Percentiles rank a stretch among this genome's conserved stretches.
Conservation (phyloP, 306 rosid species). For the Macrotyloma uniflorum region DNA sequence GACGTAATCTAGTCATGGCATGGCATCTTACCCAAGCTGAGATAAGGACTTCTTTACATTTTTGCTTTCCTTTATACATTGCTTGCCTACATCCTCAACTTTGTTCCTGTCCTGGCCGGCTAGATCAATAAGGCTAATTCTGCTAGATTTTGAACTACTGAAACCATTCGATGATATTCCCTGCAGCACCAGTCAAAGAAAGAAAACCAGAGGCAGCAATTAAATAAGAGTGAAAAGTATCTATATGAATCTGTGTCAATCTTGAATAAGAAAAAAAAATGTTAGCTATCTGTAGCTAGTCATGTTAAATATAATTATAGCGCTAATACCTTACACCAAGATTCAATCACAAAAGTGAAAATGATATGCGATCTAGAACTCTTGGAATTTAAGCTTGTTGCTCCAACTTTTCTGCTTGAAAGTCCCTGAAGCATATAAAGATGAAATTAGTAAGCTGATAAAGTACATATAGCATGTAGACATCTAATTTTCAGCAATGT, state of each 20-base stretch:
- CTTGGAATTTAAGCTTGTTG: slow-evolving; percentile 83
- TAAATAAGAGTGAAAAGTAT: slow-evolving; percentile 10
- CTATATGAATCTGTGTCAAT: not conserved
- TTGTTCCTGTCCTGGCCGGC: slow-evolving; percentile 83
- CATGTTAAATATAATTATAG: slow-evolving; percentile 22
- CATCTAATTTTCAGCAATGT: not conserved
- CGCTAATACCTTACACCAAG: slow-evolving; percentile 86
- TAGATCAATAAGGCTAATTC: slow-evolving; percentile 90
- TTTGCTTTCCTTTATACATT: slow-evolving; percentile 64
- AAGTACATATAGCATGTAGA: not conserved
- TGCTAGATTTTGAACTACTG: slow-evolving; percentile 94
- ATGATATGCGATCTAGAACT: slow-evolving; percentile 93
- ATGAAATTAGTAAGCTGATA: slow-evolving; percentile 18
- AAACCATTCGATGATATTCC: slow-evolving; percentile 74
- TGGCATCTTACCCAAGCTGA: slow-evolving; percentile 77
- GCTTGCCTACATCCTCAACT: slow-evolving; percentile 62
- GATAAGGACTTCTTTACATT: slow-evolving; percentile 84
- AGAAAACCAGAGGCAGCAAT: slow-evolving; percentile 27
- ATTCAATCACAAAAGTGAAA: slow-evolving; percentile 81
- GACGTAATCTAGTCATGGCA: slow-evolving; percentile 19
- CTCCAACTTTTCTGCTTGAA: slow-evolving; percentile 95
- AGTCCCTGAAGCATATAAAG: slow-evolving; percentile 72
- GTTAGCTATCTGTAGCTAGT: not conserved
- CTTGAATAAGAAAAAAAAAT: not conserved
- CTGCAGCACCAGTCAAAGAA: slow-evolving; percentile 46